A percentile compares a stretch with the other conserved stretches of the same genome.
phyloP scores from a whole-genome alignment of 2,329 filamentous ascomycete genomes.

The Trichoderma polysporum region DNA sequence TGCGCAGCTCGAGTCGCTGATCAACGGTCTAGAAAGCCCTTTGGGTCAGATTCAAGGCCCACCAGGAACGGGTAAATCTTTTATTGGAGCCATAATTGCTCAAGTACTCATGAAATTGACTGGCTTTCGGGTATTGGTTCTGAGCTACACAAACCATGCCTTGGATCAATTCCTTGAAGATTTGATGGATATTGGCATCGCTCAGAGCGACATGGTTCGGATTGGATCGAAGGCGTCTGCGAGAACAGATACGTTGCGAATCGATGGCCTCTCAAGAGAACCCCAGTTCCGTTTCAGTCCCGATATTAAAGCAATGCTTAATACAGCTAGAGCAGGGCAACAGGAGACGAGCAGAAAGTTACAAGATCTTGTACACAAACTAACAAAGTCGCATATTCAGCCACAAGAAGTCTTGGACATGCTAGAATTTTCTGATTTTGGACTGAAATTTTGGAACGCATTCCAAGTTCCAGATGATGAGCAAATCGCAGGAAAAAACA shows the following conservation, averaged over 20 bases:
- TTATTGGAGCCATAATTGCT: conserved; percentile 64
- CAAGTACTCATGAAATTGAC: conserved; percentile 55
- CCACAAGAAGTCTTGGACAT: conserved; percentile 33
- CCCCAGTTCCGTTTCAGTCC: not conserved
- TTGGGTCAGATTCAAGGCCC: conserved; percentile 70
- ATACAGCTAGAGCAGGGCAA: not conserved
- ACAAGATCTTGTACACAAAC: not conserved
- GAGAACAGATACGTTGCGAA: conserved; percentile 47
- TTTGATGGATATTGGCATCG: conserved; percentile 58
- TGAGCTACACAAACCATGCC: conserved; percentile 65
- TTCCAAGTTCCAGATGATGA: conserved; percentile 56
- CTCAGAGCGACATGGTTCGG: conserved; percentile 51
- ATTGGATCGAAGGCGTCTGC: conserved; percentile 60
- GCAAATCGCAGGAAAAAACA: conserved; percentile 43
- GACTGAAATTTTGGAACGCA: conserved; percentile 54
- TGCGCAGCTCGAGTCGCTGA: conserved; percentile 57
- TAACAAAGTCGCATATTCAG: not conserved
- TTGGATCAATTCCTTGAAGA: conserved; percentile 62
- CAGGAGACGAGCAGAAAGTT: not conserved
- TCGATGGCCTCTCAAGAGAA: conserved; percentile 42
- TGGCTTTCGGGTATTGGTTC: conserved; percentile 55
- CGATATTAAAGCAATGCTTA: not conserved
- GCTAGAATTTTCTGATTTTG: conserved; percentile 53
- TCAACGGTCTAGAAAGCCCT: conserved; percentile 50
- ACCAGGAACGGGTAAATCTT: conserved; percentile 75